Evolutionary conservation across 116 monocot genomes (phyloP).

Genomic region (Trichopus zeylanicus): DNA sequence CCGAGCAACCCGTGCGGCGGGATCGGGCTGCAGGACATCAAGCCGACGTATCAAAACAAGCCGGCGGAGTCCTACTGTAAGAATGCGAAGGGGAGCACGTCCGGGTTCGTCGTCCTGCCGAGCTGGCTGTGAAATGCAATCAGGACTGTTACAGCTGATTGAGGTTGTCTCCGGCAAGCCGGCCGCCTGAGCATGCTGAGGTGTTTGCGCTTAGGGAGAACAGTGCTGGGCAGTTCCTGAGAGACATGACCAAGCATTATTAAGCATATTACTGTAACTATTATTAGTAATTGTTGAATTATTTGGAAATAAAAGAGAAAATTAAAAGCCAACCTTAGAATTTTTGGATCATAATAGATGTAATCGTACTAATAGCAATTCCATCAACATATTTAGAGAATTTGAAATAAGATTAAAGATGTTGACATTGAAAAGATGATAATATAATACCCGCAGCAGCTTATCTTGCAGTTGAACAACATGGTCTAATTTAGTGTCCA

Average conservation of each 20-base stretch:
- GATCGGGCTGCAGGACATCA: constrained; percentile 19
- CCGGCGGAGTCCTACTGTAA: constrained; percentile 19
- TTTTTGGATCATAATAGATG: no score
- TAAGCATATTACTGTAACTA: neutral
- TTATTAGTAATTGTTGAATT: neutral
- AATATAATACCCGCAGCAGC: no score
- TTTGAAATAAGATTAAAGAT: no score
- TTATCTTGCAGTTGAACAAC: no score
- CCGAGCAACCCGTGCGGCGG: constrained; percentile 16
- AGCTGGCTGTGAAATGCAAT: constrained; percentile 16
- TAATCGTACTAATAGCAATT: no score
- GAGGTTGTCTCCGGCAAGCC: constrained; percentile 4
- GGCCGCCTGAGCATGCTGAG: neutral
- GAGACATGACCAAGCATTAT: neutral
- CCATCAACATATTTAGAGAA: no score
- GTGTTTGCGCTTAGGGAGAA: neutral
- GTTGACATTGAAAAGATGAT: no score
- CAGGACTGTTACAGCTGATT: neutral
- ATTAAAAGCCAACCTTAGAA: no score
- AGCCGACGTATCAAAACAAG: constrained; percentile 17
- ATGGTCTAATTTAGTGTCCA: no score
- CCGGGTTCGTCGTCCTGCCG: constrained; percentile 19
- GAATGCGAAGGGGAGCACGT: constrained; percentile 9
- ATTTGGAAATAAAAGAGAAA: no score
- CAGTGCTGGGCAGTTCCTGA: neutral